phyloP scores from a whole-genome alignment of 768 basidiomycete genomes.

The Tulasnella sp. region DNA sequence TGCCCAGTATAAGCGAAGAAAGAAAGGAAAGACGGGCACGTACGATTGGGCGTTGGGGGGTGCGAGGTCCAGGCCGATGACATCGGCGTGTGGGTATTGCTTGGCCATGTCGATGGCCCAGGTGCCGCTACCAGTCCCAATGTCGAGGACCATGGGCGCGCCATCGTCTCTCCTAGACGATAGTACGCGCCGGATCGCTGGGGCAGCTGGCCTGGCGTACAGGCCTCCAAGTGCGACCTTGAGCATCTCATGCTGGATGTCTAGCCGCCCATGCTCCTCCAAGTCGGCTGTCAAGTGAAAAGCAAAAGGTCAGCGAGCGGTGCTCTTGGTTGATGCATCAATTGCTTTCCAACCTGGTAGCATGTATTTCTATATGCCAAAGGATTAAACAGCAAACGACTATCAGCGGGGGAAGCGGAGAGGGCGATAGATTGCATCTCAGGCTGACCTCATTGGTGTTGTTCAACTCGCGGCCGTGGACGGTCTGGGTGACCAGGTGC shows the following conservation, averaged over 20 bases:
- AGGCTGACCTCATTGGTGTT: neutral
- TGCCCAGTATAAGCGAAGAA: neutral
- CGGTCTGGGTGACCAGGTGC: neutral
- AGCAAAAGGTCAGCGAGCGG: neutral
- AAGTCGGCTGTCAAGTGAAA: neutral
- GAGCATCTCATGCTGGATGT: neutral
- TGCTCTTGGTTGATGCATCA: no score
- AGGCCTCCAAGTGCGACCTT: neutral
- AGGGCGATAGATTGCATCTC: neutral
- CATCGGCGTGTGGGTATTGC: neutral
- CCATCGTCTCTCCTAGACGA: neutral
- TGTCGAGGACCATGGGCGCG: neutral
- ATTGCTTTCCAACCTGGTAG: neutral
- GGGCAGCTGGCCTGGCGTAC: neutral
- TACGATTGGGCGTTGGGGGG: neutral
- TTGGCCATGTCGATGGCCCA: conserved; percentile 4
- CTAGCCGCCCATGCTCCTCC: neutral
- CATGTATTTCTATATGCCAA: neutral
- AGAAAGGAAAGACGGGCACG: neutral
- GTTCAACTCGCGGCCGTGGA: neutral
- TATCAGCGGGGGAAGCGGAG: neutral
- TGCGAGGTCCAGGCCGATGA: neutral
- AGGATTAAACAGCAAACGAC: neutral
- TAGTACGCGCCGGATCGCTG: neutral
- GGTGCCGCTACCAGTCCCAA: neutral